These are phyloP conservation scores for Mycothermus thermophilus DNA, from an alignment of 495 filamentous ascomycete species.

Conservation along the genomic window DNA sequence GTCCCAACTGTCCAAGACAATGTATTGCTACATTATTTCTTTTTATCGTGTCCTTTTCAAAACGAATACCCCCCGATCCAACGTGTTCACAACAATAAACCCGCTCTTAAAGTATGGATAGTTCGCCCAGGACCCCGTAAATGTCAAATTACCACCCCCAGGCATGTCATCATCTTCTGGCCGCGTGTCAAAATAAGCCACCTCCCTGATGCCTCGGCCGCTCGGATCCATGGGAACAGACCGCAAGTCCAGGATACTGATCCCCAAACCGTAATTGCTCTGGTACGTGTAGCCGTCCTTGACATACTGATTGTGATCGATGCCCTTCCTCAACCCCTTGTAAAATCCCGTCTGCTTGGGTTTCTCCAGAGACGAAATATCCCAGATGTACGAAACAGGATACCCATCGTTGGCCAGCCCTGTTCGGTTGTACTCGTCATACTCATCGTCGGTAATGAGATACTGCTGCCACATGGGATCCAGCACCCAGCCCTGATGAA, in stretches of 20 bases:
- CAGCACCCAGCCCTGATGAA: slow-evolving; percentile 42
- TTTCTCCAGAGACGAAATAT: slow-evolving; percentile 32
- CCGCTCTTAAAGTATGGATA: slow-evolving; percentile 40
- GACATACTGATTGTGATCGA: slow-evolving; percentile 47
- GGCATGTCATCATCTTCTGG: slow-evolving; percentile 40
- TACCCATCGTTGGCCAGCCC: slow-evolving; percentile 28
- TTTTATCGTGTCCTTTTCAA: slow-evolving; percentile 20
- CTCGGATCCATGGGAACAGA: slow-evolving; percentile 25
- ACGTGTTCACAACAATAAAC: slow-evolving; percentile 40
- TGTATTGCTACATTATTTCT: too few relatives aligned
- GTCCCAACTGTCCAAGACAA: too few relatives aligned
- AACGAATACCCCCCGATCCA: slow-evolving; percentile 40
- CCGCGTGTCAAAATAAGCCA: slow-evolving; percentile 40
- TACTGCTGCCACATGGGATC: slow-evolving; percentile 27
- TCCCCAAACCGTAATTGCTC: slow-evolving; percentile 39
- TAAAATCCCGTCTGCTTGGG: slow-evolving; percentile 40
- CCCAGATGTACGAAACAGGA: slow-evolving; percentile 41
- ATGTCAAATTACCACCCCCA: slow-evolving; percentile 24
- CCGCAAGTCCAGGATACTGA: slow-evolving; percentile 36
- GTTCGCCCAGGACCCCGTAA: slow-evolving; percentile 38
- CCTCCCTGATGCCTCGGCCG: slow-evolving; percentile 28
- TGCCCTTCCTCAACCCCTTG: slow-evolving; percentile 23
- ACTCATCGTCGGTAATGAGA: slow-evolving; percentile 43
- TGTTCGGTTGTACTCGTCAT: slow-evolving; percentile 33
- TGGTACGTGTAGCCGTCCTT: slow-evolving; percentile 35